Evolutionary conservation across 352 stramenopile genomes (phyloP).

Genomic region (Phytophthora foliorum): DNA sequence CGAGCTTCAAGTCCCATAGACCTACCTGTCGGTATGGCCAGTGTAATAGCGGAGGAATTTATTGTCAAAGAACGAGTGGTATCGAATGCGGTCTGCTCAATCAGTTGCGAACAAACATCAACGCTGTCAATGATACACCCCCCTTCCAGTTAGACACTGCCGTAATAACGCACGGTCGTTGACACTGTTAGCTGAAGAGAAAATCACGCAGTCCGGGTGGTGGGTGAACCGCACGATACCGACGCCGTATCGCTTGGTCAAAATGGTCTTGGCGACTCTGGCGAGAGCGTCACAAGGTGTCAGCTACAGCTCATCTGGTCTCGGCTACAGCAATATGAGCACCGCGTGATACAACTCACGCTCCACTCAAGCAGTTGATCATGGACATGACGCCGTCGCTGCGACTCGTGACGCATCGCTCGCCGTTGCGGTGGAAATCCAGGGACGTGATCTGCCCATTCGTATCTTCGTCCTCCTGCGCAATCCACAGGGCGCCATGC

Average conservation of each 20-base stretch:
- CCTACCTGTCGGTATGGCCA: slow-evolving; percentile 77
- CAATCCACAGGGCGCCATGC: background rate
- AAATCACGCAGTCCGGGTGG: slow-evolving; percentile 88
- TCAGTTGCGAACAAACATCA: slow-evolving; percentile 11
- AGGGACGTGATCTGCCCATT: slow-evolving; percentile 69
- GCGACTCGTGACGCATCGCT: slow-evolving; percentile 79
- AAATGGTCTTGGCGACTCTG: slow-evolving; percentile 88
- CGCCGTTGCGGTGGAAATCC: slow-evolving; percentile 84
- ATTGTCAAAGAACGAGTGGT: slow-evolving; percentile 92
- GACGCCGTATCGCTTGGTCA: slow-evolving; percentile 87
- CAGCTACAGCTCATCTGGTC: background rate
- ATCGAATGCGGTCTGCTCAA: slow-evolving; percentile 78
- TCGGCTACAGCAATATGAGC: background rate
- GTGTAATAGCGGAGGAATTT: slow-evolving; percentile 91
- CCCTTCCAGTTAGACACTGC: background rate
- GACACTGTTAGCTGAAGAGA: slow-evolving; percentile 77
- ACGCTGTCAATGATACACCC: slow-evolving; percentile 1
- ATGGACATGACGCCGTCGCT: slow-evolving; percentile 84
- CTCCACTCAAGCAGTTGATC: slow-evolving; percentile 87
- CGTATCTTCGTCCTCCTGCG: slow-evolving; percentile 70
- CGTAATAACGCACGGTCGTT: slow-evolving; percentile 66
- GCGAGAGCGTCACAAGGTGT: slow-evolving; percentile 1
- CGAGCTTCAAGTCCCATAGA: background rate
- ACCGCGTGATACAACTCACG: slow-evolving; percentile 49
- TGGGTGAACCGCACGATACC: slow-evolving; percentile 85